These are phyloP conservation scores for Aurantiochytrium sp. DNA, from an alignment of 108 stramenopile species.

Conservation along the genomic window DNA sequence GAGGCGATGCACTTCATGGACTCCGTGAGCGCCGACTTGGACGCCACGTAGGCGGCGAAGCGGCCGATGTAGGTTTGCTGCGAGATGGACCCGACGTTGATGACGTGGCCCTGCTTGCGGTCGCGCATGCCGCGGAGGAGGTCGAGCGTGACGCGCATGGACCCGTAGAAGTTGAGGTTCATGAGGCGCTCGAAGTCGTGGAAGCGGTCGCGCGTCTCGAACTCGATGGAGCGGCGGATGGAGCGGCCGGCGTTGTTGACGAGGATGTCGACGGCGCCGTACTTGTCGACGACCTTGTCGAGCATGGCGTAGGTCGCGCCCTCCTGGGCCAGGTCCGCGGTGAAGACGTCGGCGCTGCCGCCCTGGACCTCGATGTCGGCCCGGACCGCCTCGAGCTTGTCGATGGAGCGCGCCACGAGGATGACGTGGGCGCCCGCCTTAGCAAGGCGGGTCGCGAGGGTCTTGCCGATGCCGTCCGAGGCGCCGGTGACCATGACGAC, in stretches of 20 bases:
- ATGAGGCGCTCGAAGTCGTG: background rate
- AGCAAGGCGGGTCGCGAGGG: background rate
- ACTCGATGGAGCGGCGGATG: background rate
- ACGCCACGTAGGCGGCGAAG: background rate
- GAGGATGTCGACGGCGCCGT: background rate
- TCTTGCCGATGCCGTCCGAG: background rate
- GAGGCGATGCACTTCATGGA: background rate
- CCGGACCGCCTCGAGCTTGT: background rate
- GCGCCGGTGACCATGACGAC: slow-evolving; percentile 9
- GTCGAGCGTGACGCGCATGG: background rate
- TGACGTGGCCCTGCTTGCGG: background rate
- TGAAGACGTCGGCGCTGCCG: background rate
- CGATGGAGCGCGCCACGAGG: background rate
- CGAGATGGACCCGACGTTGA: background rate
- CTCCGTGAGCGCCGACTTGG: background rate
- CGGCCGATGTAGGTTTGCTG: background rate
- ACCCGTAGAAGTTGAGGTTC: background rate
- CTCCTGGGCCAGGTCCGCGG: background rate
- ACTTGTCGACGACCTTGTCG: background rate
- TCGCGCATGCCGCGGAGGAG: background rate
- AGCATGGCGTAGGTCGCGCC: background rate
- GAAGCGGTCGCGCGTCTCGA: background rate
- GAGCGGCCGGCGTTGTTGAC: background rate
- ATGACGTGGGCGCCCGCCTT: background rate
- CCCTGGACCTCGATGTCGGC: background rate